Evolutionary conservation across 371 early-diverging fungal genomes (phyloP).

Genomic region (Mortierella sp.): DNA sequence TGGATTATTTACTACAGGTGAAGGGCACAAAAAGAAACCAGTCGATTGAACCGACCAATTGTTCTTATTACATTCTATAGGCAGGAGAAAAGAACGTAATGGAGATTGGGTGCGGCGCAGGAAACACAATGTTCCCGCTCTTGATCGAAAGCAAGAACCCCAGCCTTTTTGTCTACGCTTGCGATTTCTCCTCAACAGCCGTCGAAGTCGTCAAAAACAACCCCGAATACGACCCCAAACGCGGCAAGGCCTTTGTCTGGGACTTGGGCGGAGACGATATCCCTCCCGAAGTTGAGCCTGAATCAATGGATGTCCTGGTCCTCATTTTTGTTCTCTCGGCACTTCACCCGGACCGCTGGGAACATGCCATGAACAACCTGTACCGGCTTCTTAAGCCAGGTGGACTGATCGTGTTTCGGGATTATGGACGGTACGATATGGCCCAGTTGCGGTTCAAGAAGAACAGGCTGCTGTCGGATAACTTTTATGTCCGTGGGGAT

Average conservation of each 20-base stretch:
- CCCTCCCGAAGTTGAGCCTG: conserved; percentile 71
- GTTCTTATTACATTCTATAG: conserved; percentile 63
- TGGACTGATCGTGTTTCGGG: conserved; percentile 85
- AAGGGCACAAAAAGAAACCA: background rate
- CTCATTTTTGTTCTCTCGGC: conserved; percentile 89
- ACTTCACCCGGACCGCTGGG: conserved; percentile 88
- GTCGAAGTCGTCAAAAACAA: conserved; percentile 77
- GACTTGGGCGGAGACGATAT: conserved; percentile 81
- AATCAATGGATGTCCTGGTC: conserved; percentile 83
- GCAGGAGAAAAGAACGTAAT: conserved; percentile 63
- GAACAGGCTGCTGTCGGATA: conserved; percentile 81
- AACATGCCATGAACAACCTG: conserved; percentile 76
- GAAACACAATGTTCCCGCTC: conserved; percentile 95
- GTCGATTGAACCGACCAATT: background rate
- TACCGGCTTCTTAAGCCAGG: conserved; percentile 81
- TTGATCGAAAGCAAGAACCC: conserved; percentile 79
- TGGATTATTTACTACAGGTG: background rate
- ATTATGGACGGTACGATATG: conserved; percentile 92
- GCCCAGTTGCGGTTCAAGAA: conserved; percentile 90
- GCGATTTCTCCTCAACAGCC: conserved; percentile 88
- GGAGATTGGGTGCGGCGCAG: conserved; percentile 97
- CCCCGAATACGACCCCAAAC: conserved; percentile 50
- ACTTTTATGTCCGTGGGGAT: conserved; percentile 92
- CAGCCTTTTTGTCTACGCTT: conserved; percentile 78
- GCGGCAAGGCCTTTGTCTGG: conserved; percentile 88